A percentile compares a stretch with the other conserved stretches of the same genome.
These are phyloP conservation scores for Zygosaccharomyces rouxii DNA, from an alignment of 805 yeast genomes.

Conservation along the genomic window DNA sequence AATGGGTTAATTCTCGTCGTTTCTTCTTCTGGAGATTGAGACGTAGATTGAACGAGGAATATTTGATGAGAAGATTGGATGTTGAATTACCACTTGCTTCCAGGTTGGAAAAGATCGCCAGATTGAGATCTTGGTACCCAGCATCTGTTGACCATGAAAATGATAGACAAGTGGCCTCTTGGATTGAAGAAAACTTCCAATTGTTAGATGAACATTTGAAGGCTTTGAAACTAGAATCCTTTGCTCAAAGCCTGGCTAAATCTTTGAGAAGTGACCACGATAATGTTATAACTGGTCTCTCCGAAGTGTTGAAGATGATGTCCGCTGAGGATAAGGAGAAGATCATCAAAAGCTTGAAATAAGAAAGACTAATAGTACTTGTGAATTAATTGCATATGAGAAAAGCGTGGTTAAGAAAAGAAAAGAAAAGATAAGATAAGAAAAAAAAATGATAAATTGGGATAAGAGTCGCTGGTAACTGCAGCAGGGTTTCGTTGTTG, in stretches of 20 bases:
- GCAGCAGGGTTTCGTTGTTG: constrained; percentile 12
- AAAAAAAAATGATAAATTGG: neutral
- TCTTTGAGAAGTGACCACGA: constrained; percentile 53
- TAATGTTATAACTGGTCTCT: constrained; percentile 50
- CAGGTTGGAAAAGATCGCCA: constrained; percentile 77
- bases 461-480: neutral
- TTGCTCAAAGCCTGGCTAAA: constrained; percentile 60
- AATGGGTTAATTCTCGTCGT: constrained; percentile 86
- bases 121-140: constrained; percentile 85
- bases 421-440: neutral
- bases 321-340: constrained; percentile 52
- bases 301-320: constrained; percentile 49
- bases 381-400: neutral
- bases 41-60: constrained; percentile 91
- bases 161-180: constrained; percentile 74
- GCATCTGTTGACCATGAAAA: constrained; percentile 59
- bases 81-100: constrained; percentile 55
- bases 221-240: constrained; percentile 60
- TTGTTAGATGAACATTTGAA: constrained; percentile 56
- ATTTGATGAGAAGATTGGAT: constrained; percentile 68
- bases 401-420: neutral
- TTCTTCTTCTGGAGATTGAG: constrained; percentile 98
- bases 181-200: constrained; percentile 78
- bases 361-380: neutral
- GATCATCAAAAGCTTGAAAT: constrained; percentile 36